Percentiles rank a stretch among this genome's conserved stretches.
Conservation (phyloP, 2,329 filamentous ascomycete species). For the Blumeriella jaapii region DNA sequence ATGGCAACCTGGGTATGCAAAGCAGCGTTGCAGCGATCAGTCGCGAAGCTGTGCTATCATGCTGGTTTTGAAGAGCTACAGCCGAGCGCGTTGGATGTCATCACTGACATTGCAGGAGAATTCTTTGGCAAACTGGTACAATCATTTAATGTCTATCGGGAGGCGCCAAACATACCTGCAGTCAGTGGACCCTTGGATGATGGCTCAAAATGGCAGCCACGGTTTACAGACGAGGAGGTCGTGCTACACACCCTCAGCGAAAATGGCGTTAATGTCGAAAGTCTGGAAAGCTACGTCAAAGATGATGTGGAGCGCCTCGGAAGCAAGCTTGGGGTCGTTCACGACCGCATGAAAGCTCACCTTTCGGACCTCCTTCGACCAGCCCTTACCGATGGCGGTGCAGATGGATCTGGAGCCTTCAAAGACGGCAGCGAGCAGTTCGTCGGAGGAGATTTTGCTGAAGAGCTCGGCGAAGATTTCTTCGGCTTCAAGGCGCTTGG, state of each 20-base stretch:
- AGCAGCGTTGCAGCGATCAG: slow-evolving; percentile 75
- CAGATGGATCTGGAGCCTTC: slow-evolving; percentile 82
- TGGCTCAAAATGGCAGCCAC: slow-evolving; percentile 41
- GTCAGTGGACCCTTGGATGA: slow-evolving; percentile 29
- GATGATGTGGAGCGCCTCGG: slow-evolving; percentile 86
- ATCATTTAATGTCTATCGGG: slow-evolving; percentile 71
- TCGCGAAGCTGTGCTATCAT: slow-evolving; percentile 92
- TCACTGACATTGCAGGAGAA: slow-evolving; percentile 80
- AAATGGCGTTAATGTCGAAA: slow-evolving; percentile 71
- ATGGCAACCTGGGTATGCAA: slow-evolving; percentile 77
- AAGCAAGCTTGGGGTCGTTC: slow-evolving; percentile 67
- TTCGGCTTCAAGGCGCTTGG: slow-evolving; percentile 96
- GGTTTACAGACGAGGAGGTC: slow-evolving; percentile 75
- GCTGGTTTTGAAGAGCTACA: slow-evolving; percentile 96
- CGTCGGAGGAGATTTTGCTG: slow-evolving; percentile 90
- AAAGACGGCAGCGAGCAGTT: slow-evolving; percentile 97
- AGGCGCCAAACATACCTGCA: slow-evolving; percentile 64
- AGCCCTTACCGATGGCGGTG: slow-evolving; percentile 67
- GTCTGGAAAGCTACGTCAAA: slow-evolving; percentile 75
- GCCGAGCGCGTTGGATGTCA: slow-evolving; percentile 79
- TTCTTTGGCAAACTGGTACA: slow-evolving; percentile 78
- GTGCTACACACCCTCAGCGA: slow-evolving; percentile 77
- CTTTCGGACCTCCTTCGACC: slow-evolving; percentile 88
- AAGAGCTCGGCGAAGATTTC: slow-evolving; percentile 96
- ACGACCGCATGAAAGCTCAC: slow-evolving; percentile 90